Evolutionary conservation across 73 alveolate species (phyloP).

Genomic region (Paramecium pentaurelia): DNA sequence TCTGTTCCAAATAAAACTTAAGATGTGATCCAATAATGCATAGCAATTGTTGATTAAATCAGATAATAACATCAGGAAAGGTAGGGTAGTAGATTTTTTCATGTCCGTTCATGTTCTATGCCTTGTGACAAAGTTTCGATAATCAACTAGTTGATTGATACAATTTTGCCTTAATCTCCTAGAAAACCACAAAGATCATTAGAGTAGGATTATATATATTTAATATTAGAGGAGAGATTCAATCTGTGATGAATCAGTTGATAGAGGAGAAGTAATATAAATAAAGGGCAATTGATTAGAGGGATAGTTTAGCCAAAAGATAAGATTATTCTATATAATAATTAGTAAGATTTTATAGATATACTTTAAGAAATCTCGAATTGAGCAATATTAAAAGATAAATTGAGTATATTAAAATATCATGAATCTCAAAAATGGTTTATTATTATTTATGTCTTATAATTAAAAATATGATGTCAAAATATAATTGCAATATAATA

Average conservation of each 20-base stretch:
- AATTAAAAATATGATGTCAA: background rate
- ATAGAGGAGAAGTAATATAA: constrained; percentile 9
- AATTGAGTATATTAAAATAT: background rate
- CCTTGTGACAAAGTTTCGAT: background rate
- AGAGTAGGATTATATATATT: background rate
- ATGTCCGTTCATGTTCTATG: constrained; percentile 23
- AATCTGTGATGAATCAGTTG: background rate
- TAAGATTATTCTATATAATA: background rate
- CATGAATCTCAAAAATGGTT: background rate
- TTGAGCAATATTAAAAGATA: background rate
- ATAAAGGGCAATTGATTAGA: background rate
- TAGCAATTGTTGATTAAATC: background rate
- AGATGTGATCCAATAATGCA: background rate
- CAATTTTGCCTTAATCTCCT: background rate
- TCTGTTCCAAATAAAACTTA: background rate
- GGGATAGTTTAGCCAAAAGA: background rate
- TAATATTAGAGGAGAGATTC: background rate
- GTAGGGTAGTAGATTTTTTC: constrained; percentile 8
- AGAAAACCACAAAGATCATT: background rate
- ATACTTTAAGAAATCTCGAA: constrained; percentile 1
- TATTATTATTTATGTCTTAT: background rate
- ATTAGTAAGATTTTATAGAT: background rate
- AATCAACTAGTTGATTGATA: background rate
- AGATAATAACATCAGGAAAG: background rate
- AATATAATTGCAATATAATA: background rate